Percentiles rank a stretch among this genome's conserved stretches.
phyloP scores from a whole-genome alignment of 2,329 filamentous ascomycete genomes.

The Aspergillus sp. region DNA sequence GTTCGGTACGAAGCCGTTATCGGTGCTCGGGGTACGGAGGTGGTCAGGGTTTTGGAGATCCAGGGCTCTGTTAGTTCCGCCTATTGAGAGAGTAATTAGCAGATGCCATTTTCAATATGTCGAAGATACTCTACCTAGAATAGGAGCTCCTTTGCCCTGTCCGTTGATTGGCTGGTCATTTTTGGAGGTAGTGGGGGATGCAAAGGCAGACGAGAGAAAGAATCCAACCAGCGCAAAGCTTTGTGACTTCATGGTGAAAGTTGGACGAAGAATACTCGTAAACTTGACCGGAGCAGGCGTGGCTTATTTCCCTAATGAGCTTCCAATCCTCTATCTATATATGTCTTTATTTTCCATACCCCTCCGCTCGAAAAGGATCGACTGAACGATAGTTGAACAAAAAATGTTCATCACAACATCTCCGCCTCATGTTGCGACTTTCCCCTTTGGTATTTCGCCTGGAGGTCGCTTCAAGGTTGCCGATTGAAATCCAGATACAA shows the following conservation, averaged over 20 bases:
- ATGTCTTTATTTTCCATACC: not conserved
- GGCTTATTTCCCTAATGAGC: not conserved
- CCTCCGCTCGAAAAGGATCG: not conserved
- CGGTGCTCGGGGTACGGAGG: slow-evolving; percentile 55
- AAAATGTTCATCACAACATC: not conserved
- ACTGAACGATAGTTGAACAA: not conserved
- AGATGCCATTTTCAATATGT: not conserved
- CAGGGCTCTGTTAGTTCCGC: slow-evolving; percentile 56
- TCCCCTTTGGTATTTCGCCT: not conserved
- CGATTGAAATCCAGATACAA: not conserved
- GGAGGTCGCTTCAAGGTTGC: not conserved
- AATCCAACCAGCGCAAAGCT: slow-evolving; percentile 5
- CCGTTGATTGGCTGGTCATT: slow-evolving; percentile 51
- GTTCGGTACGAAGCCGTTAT: slow-evolving; percentile 58
- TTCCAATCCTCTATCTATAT: not conserved
- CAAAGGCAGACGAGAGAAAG: slow-evolving; percentile 10
- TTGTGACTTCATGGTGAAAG: not conserved
- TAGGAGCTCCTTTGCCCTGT: slow-evolving; percentile 52
- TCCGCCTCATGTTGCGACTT: not conserved
- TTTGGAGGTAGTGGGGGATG: slow-evolving; percentile 31
- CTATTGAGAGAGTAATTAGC: slow-evolving; percentile 30
- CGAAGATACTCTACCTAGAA: slow-evolving; percentile 45
- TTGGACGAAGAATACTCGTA: not conserved
- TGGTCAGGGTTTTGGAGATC: slow-evolving; percentile 60
- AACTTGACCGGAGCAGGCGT: not conserved